Evolutionary conservation across 306 rosid genomes (phyloP).

Genomic region (Vachellia collinsii): DNA sequence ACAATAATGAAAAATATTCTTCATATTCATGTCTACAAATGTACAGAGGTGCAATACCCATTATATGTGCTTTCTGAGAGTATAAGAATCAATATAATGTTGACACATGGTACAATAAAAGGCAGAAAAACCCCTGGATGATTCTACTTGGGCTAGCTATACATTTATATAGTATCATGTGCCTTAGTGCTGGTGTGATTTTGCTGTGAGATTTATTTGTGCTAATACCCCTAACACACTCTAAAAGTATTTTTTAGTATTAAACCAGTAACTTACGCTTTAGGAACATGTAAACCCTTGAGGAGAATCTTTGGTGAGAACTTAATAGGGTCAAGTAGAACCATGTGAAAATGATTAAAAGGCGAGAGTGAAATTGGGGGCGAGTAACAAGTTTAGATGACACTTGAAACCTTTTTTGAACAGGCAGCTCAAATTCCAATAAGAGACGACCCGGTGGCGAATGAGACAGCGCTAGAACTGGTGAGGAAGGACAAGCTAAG

Average conservation of each 20-base stretch:
- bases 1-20: too few relatives aligned
- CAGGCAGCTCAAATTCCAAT: constrained; percentile 97
- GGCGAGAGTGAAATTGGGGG: neutral
- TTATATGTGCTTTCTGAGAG: too few relatives aligned
- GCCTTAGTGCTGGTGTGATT: too few relatives aligned
- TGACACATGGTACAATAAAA: too few relatives aligned
- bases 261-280: neutral
- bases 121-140: too few relatives aligned
- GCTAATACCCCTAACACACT: neutral
- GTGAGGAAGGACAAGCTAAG: constrained; percentile 88
- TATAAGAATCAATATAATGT: too few relatives aligned
- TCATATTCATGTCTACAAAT: too few relatives aligned
- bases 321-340: neutral
- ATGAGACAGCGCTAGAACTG: constrained; percentile 75
- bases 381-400: neutral
- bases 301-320: neutral
- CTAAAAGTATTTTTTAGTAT: neutral
- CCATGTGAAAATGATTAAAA: neutral
- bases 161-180: too few relatives aligned
- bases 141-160: too few relatives aligned
- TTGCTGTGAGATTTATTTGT: too few relatives aligned
- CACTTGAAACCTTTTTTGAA: constrained; percentile 11
- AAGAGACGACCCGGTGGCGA: constrained; percentile 70
- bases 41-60: too few relatives aligned
- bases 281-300: neutral